Percentiles rank a stretch among this genome's conserved stretches.
These are phyloP conservation scores for Colletotrichum siamense DNA, from an alignment of 2,329 filamentous ascomycete genomes.

Conservation along the genomic window DNA sequence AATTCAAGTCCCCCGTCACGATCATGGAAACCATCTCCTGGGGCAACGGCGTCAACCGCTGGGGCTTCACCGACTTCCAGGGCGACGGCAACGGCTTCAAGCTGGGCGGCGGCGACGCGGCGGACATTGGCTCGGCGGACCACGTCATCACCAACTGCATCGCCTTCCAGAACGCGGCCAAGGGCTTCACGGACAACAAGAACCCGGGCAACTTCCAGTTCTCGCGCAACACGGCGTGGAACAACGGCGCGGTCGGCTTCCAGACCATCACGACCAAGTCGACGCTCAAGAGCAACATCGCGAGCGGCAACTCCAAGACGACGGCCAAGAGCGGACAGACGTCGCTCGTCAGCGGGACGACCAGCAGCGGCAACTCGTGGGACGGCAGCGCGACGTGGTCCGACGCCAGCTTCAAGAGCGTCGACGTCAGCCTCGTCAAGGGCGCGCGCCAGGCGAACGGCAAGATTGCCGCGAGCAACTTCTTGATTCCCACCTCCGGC, in stretches of 20 bases:
- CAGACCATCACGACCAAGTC: constrained; percentile 38
- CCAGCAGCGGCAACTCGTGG: constrained; percentile 47
- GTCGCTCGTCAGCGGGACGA: constrained; percentile 26
- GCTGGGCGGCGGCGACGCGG: constrained; percentile 42
- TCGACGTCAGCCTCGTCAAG: constrained; percentile 36
- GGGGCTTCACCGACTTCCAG: constrained; percentile 46
- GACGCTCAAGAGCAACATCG: constrained; percentile 43
- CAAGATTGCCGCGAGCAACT: constrained; percentile 44
- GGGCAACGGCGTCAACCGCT: constrained; percentile 52
- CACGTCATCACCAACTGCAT: constrained; percentile 51
- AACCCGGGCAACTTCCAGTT: constrained; percentile 45
- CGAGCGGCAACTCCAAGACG: constrained; percentile 33
- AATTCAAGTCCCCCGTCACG: constrained; percentile 46
- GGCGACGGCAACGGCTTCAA: constrained; percentile 56
- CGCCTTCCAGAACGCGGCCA: constrained; percentile 46
- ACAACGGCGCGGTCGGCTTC: constrained; percentile 47
- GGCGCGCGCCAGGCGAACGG: constrained; percentile 41
- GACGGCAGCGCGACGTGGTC: constrained; percentile 36
- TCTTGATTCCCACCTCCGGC: constrained; percentile 43
- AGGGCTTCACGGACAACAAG: constrained; percentile 53
- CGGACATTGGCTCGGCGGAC: constrained; percentile 40
- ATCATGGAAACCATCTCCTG: constrained; percentile 49
- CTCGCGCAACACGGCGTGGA: constrained; percentile 50
- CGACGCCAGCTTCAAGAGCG: constrained; percentile 37
- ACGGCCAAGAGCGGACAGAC: constrained; percentile 27